These are phyloP conservation scores for Ceratobasidium sp. DNA, from an alignment of 1,284 basidiomycete species.

Conservation along the genomic window DNA sequence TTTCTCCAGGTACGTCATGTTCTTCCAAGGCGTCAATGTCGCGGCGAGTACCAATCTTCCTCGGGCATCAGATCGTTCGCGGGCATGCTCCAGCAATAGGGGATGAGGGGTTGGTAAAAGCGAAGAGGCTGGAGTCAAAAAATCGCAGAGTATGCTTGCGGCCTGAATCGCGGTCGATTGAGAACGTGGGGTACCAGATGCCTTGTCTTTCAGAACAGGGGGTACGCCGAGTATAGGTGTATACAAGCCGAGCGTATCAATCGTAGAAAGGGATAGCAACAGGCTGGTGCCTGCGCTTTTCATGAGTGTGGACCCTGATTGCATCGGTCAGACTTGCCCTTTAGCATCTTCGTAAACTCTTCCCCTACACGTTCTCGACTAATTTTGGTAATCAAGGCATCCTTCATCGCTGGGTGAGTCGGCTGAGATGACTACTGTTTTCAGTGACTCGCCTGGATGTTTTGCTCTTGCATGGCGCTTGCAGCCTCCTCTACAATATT, in stretches of 20 bases:
- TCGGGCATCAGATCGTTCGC: conserved; percentile 53
- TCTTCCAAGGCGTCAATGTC: conserved; percentile 73
- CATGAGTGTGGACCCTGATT: neutral
- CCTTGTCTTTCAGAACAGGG: conserved; percentile 59
- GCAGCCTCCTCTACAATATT: conserved; percentile 79
- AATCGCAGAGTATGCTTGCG: conserved; percentile 68
- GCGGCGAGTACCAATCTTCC: conserved; percentile 81
- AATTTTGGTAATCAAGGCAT: conserved; percentile 81
- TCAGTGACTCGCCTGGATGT: conserved; percentile 71
- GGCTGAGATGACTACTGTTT: neutral
- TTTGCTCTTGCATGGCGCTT: conserved; percentile 72
- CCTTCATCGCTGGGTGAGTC: conserved; percentile 59
- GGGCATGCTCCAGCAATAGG: conserved; percentile 46
- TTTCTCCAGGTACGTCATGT: conserved; percentile 70
- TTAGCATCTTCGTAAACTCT: conserved; percentile 92
- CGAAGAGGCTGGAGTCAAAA: conserved; percentile 57
- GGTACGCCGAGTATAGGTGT: conserved; percentile 76
- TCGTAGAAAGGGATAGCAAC: conserved; percentile 76
- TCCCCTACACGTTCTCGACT: conserved; percentile 91
- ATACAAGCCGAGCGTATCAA: conserved; percentile 78
- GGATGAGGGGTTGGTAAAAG: conserved; percentile 53
- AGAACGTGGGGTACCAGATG: conserved; percentile 62
- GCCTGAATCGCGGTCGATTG: conserved; percentile 65
- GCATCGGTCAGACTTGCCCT: conserved; percentile 63
- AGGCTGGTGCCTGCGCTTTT: conserved; percentile 73